These are phyloP conservation scores for Fusarium sp. DNA, from an alignment of 2,329 filamentous ascomycete genomes.

Conservation along the genomic window DNA sequence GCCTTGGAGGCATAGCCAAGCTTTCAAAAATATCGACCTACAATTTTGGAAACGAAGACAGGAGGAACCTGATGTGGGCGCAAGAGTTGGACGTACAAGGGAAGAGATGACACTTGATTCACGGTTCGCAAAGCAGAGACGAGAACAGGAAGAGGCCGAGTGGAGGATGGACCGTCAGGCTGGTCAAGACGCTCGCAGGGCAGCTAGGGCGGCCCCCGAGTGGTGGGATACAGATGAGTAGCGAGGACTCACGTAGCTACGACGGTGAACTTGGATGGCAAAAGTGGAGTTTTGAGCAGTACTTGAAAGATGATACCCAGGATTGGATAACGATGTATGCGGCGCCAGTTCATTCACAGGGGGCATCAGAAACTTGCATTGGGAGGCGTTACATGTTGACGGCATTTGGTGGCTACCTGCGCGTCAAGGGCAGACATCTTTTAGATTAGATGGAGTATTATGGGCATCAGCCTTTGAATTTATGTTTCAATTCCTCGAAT, in stretches of 20 bases:
- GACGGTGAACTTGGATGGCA: background rate
- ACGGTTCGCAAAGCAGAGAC: slow-evolving; percentile 62
- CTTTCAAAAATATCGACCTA: slow-evolving; percentile 25
- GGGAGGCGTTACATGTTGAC: slow-evolving; percentile 33
- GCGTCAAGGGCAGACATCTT: background rate
- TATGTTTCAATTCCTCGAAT: background rate
- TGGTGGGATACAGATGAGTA: slow-evolving; percentile 53
- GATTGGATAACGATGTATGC: slow-evolving; percentile 17
- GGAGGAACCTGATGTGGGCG: slow-evolving; percentile 24
- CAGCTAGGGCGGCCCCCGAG: slow-evolving; percentile 38
- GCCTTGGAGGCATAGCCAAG: slow-evolving; percentile 68
- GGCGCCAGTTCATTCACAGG: slow-evolving; percentile 4
- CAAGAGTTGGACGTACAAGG: slow-evolving; percentile 61
- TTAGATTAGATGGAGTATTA: slow-evolving; percentile 1
- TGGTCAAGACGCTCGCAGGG: slow-evolving; percentile 1
- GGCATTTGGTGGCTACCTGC: slow-evolving; percentile 7
- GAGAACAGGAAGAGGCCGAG: slow-evolving; percentile 63
- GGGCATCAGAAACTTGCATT: slow-evolving; percentile 30
- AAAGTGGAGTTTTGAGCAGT: background rate
- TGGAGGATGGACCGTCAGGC: slow-evolving; percentile 47
- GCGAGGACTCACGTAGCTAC: background rate
- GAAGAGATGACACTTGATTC: slow-evolving; percentile 69
- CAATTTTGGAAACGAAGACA: slow-evolving; percentile 32
- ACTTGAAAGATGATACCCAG: slow-evolving; percentile 41
- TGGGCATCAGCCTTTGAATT: background rate